Base-by-base conservation (phyloP, 352 stramenopile genomes). In the Phytopythium vexans region DNA sequence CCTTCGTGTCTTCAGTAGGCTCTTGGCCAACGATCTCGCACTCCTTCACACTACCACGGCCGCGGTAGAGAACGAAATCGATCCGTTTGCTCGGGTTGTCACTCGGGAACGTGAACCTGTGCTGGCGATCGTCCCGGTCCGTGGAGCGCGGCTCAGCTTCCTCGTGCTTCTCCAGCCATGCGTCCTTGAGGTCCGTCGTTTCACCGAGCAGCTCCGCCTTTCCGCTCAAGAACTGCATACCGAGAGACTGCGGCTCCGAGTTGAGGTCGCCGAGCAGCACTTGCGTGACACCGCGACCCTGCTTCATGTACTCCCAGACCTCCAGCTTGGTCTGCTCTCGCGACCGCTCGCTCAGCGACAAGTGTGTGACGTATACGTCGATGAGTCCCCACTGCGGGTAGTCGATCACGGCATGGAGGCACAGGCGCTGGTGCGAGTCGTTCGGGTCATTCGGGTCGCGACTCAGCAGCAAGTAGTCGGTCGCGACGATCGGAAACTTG, bases 51-150 rank as follows among this genome's bases (percentile, higher is more conserved):
- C 49, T 36, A 14, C 73, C 78, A 62, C 90, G 70, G 40, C 87
- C 77, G 11, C 84, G 78, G 45, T 74, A 89, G 33, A 95, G 44
- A 12, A 92, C 69, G 36, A 92, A 92, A 54, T 96, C 87, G 46
- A 96, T 96, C n/a, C 85, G 82, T 49, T 96, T 96, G 14, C 72
- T 63, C 7, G 87, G 87, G 27, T 81, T 74, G 54, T 96, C 86
- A 50, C 77, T 93, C 11, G 87, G 83, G 49, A 96, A 96, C 9
- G 87, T 96, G 53, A 94, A 93, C 50, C 76, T 82, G 37, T 65
- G 47, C 12, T 64, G 47, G 4, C 70, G 72, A 51, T 94, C 76
- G 0, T 54, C 21, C 1, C 35, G 46, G 33, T 89, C 59, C 15
- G 27, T 57, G 0, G 84, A 96, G 1, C 73, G 63, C 48, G 82